A percentile compares a stretch with the other conserved stretches of the same genome.
Evolutionary conservation across 371 early-diverging fungal genomes (phyloP).

Genomic region (Lichtheimia ramosa): DNA sequence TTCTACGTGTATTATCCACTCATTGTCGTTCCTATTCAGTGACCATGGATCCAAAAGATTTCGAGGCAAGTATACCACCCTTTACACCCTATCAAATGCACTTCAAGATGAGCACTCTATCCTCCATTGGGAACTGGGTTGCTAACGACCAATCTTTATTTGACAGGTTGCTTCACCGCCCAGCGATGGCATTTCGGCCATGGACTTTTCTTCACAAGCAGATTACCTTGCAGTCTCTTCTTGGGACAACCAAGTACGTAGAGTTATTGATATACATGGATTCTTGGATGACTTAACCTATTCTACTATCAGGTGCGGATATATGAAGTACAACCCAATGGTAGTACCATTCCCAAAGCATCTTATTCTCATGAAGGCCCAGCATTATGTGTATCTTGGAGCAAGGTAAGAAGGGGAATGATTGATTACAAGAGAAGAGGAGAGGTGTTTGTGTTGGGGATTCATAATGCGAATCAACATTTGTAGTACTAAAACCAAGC

Average conservation of each 20-base stretch:
- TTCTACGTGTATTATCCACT: no score
- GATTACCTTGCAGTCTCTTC: slow-evolving; percentile 86
- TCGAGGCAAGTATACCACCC: slow-evolving; percentile 14
- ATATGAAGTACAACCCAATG: slow-evolving; percentile 82
- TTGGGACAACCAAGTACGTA: slow-evolving; percentile 90
- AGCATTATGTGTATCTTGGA: slow-evolving; percentile 83
- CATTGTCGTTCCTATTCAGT: neutral
- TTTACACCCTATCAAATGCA: neutral
- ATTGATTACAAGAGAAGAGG: no score
- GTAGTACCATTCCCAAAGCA: slow-evolving; percentile 74
- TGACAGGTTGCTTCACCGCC: slow-evolving; percentile 69
- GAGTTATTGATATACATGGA: neutral
- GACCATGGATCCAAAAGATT: slow-evolving; percentile 26
- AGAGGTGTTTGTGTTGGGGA: no score
- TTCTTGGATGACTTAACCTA: neutral
- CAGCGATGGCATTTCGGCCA: slow-evolving; percentile 78
- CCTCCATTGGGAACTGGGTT: neutral
- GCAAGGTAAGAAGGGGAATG: slow-evolving; percentile 60
- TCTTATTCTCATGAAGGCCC: slow-evolving; percentile 84
- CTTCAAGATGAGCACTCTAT: neutral
- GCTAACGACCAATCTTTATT: neutral
- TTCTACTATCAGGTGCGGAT: slow-evolving; percentile 74
- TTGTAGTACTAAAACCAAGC: slow-evolving; percentile 1
- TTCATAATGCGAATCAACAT: neutral
- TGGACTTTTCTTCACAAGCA: slow-evolving; percentile 80